phyloP scores from a whole-genome alignment of 2,329 filamentous ascomycete species.

The Penicillium psychrosexuale region DNA sequence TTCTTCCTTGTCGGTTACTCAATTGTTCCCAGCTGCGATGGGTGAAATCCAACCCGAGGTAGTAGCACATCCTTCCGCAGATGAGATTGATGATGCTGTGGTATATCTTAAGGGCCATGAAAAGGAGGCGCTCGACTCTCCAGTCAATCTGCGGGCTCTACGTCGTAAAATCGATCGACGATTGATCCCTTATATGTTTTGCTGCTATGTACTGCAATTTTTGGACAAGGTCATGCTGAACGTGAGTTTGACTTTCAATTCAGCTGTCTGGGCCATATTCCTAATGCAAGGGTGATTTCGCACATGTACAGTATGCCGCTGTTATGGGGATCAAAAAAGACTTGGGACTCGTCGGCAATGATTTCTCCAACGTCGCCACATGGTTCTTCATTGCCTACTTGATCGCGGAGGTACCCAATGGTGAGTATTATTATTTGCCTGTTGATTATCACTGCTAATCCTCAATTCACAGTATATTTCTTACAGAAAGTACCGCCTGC shows the following conservation, averaged over 20 bases:
- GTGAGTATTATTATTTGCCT: constrained; percentile 30
- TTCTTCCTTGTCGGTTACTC: not conserved
- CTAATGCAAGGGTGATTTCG: not conserved
- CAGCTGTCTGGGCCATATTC: not conserved
- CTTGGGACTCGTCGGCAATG: constrained; percentile 53
- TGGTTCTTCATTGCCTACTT: constrained; percentile 60
- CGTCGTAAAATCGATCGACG: constrained; percentile 33
- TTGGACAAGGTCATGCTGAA: constrained; percentile 36
- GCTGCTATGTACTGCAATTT: constrained; percentile 34
- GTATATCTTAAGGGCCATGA: constrained; percentile 21
- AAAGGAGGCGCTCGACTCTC: not conserved
- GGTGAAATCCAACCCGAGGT: constrained; percentile 12
- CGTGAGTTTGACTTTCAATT: constrained; percentile 11
- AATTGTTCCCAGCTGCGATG: constrained; percentile 5
- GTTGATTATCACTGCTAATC: not conserved
- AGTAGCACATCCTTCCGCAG: not conserved
- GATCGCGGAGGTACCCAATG: constrained; percentile 58
- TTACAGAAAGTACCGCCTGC: constrained; percentile 25
- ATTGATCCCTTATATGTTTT: constrained; percentile 33
- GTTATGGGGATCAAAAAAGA: constrained; percentile 61
- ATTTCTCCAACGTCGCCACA: constrained; percentile 60
- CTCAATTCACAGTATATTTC: constrained; percentile 12
- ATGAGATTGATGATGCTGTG: constrained; percentile 21
- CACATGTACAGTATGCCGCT: constrained; percentile 46
- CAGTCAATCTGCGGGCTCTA: constrained; percentile 21